Conservation (phyloP, 2,329 filamentous ascomycete species). For the Xylaria sp. region DNA sequence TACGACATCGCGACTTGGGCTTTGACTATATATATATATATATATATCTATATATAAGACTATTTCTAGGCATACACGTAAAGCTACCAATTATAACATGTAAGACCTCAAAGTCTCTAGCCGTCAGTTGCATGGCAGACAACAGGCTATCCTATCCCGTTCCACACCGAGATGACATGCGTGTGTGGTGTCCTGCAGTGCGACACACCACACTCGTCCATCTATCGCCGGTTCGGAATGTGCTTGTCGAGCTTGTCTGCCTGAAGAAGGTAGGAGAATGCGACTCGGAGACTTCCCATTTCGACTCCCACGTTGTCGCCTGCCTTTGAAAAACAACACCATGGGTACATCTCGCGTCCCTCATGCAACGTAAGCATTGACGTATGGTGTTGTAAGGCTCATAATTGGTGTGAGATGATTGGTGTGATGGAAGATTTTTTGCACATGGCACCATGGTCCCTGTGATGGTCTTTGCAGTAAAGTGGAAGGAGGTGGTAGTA, state of each 20-base stretch:
- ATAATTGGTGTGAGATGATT: constrained; percentile 23
- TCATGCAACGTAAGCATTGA: constrained; percentile 36
- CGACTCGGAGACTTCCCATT: constrained; percentile 21
- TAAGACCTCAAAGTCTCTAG: not conserved
- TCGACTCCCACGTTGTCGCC: constrained; percentile 3
- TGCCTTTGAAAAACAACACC: not conserved
- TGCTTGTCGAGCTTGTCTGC: constrained; percentile 12
- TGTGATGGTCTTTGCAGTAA: constrained; percentile 3
- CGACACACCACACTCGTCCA: constrained; percentile 17
- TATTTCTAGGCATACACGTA: not conserved
- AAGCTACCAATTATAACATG: constrained; percentile 1
- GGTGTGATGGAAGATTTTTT: constrained; percentile 10
- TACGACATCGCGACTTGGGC: not conserved
- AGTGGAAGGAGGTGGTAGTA: constrained; percentile 10
- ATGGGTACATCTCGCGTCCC: not conserved
- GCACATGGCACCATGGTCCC: constrained; percentile 18
- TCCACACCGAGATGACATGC: constrained; percentile 28
- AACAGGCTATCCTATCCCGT: constrained; percentile 15
- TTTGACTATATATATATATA: too few relatives aligned
- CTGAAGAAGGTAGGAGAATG: constrained; percentile 28
- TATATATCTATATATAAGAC: constrained; percentile 9
- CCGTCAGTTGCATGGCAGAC: constrained; percentile 16
- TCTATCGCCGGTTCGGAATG: not conserved
- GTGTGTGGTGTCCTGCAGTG: constrained; percentile 23
- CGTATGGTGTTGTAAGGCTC: constrained; percentile 17